Evolutionary conservation across 2,329 filamentous ascomycete species (phyloP), one percentile per base, ranked within the genome.

Genomic region (Colletotrichum nymphaeae): DNA sequence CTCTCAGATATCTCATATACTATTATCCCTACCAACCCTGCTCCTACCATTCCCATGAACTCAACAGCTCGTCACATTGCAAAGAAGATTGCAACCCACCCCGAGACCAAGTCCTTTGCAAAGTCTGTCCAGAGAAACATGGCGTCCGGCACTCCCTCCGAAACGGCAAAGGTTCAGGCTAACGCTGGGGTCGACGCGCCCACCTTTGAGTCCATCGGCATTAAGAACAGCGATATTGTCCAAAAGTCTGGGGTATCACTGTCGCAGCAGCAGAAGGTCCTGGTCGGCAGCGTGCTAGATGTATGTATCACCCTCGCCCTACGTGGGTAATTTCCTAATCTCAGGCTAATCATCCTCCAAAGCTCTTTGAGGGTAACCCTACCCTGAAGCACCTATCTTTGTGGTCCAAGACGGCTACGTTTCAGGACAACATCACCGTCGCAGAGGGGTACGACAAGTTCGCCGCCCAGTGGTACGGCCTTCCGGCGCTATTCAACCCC

Each of bases 351-450:
- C 5, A 59, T 16, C 14, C 16, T 24, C 22, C 5, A 19, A 57
- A 87, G 85, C 86, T 92, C 60, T 92, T 92, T 78, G 88, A 88
- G 42, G 90, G 90, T 58, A 85, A 87, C 22, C 89, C 90, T 0
- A 89, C 88, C 2, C 84, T 91, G 3, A 85, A 86, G 53, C 91
- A 92, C 78, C 85, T 92, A 58, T 81, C 84, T 16, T 84, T 93
- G 28, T 93, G 90, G 91, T 84, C 83, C 62, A 88, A 88, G 71
- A 84, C 88, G 49, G 90, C 86, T 8, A 86, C 84, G 0, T 92
- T 93, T 79, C 80, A 85, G 35, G 90, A 92, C 77, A 89, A 88
- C 5, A 81, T 93, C 58, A 90, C 90, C 55, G 84, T 88, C 46
- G 89, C 91, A 2, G 78, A 82, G 26, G 90, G 91, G 9, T 86